Percentiles rank a stretch among this genome's conserved stretches.
Evolutionary conservation across 2,329 filamentous ascomycete species (phyloP).

Genomic region (Hypoxylon sp.): DNA sequence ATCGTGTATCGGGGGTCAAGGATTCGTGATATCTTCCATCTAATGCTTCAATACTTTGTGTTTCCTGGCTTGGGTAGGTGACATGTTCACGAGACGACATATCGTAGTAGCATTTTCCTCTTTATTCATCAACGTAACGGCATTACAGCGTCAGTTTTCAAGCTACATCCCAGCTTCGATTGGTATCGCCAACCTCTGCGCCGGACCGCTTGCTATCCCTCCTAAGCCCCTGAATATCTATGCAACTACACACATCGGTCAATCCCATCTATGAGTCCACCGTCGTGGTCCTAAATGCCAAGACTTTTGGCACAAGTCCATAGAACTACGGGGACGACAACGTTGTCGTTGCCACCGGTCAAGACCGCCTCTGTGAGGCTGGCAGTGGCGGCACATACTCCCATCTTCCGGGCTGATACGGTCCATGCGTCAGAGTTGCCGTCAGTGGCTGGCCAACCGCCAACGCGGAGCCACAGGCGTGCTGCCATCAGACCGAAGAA

Average conservation of each 20-base stretch:
- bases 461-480: constrained; percentile 76
- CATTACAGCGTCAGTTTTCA: background rate
- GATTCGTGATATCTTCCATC: too few relatives aligned
- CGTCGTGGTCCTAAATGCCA: constrained; percentile 54
- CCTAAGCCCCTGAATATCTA: background rate
- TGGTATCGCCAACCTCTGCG: constrained; percentile 19
- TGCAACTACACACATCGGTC: background rate
- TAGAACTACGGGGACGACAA: constrained; percentile 90
- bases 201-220: background rate
- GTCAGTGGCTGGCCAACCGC: constrained; percentile 78
- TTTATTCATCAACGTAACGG: constrained; percentile 3
- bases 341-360: constrained; percentile 98
- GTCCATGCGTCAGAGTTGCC: constrained; percentile 69
- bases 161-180: constrained; percentile 1
- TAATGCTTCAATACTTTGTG: too few relatives aligned
- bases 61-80: too few relatives aligned
- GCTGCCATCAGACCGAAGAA: constrained; percentile 74
- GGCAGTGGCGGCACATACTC: constrained; percentile 77
- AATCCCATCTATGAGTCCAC: constrained; percentile 2
- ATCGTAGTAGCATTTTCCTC: background rate
- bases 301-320: constrained; percentile 91
- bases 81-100: background rate
- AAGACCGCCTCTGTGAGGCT: constrained; percentile 94
- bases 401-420: constrained; percentile 73
- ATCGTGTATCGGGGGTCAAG: background rate